phyloP scores from a whole-genome alignment of 2,329 filamentous ascomycete genomes.

The Cordyceps cicadae region DNA sequence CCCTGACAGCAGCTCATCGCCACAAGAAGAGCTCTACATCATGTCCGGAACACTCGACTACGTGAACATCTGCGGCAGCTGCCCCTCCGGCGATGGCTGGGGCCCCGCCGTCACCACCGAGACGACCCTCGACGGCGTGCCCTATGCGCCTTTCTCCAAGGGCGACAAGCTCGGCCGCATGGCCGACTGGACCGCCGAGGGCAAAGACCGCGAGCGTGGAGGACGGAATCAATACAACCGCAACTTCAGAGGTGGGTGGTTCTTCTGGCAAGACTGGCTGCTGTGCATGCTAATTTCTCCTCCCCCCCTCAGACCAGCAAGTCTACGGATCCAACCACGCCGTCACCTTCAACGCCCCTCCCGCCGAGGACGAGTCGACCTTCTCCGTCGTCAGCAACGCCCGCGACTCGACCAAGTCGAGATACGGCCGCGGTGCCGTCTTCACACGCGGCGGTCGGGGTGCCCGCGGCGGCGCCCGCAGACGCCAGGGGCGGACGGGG shows the following conservation, averaged over 20 bases:
- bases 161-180: conserved; percentile 97
- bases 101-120: conserved; percentile 75
- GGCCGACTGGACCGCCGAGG: conserved; percentile 94
- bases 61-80: conserved; percentile 59
- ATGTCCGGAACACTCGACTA: conserved; percentile 49
- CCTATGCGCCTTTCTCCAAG: conserved; percentile 97
- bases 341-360: conserved; percentile 81
- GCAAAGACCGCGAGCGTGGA: conserved; percentile 73
- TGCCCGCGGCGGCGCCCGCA: conserved; percentile 63
- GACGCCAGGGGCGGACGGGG: conserved; percentile 51
- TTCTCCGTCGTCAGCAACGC: conserved; percentile 98
- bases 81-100: conserved; percentile 75
- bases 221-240: conserved; percentile 85
- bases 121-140: conserved; percentile 87
- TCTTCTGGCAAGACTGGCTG: background rate
- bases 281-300: background rate
- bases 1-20: conserved; percentile 7
- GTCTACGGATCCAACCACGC: conserved; percentile 88
- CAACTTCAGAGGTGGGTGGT: conserved; percentile 70
- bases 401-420: conserved; percentile 73
- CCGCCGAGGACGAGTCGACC: conserved; percentile 88
- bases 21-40: conserved; percentile 5
- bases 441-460: conserved; percentile 84
- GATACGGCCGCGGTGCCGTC: conserved; percentile 83
- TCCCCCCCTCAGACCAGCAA: conserved; percentile 65